phyloP scores from a whole-genome alignment of 169 alveolate genomes.

The Prorocentrum cordatum region DNA sequence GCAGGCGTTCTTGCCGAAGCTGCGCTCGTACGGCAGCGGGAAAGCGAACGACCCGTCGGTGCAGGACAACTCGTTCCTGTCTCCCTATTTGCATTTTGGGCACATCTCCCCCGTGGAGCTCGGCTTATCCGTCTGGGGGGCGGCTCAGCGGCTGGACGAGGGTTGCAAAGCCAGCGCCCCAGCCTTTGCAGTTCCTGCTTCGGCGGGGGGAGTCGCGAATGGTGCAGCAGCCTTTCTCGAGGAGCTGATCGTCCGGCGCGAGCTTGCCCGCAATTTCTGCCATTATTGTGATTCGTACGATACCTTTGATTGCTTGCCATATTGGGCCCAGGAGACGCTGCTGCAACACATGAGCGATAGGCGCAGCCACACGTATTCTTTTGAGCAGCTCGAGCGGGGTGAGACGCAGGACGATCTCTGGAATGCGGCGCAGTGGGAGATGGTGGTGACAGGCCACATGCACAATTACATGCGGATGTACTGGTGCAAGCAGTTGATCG shows the following conservation, averaged over 20 bases:
- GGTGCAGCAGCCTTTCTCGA: background rate
- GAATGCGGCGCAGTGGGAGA: background rate
- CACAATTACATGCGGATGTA: constrained; percentile 1
- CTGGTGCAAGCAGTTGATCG: background rate
- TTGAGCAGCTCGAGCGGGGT: background rate
- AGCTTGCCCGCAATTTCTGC: background rate
- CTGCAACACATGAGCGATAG: background rate
- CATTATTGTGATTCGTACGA: background rate
- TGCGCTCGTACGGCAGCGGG: background rate
- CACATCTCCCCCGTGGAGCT: background rate
- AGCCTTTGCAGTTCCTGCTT: too few species aligned
- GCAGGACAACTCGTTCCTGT: background rate
- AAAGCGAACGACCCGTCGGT: background rate
- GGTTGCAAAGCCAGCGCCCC: too few species aligned
- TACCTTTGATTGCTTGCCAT: background rate
- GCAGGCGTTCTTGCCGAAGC: too few species aligned
- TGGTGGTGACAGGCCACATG: background rate
- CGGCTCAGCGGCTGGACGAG: background rate
- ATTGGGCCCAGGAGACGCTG: background rate
- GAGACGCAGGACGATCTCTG: background rate
- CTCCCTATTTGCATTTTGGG: background rate
- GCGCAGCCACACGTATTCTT: background rate
- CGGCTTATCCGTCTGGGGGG: background rate
- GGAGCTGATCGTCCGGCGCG: background rate
- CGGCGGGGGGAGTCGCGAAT: background rate